Evolutionary conservation across 2,329 filamentous ascomycete species (phyloP), one percentile per base, ranked within the genome.

Genomic region (Macrophomina pseudophaseolina): DNA sequence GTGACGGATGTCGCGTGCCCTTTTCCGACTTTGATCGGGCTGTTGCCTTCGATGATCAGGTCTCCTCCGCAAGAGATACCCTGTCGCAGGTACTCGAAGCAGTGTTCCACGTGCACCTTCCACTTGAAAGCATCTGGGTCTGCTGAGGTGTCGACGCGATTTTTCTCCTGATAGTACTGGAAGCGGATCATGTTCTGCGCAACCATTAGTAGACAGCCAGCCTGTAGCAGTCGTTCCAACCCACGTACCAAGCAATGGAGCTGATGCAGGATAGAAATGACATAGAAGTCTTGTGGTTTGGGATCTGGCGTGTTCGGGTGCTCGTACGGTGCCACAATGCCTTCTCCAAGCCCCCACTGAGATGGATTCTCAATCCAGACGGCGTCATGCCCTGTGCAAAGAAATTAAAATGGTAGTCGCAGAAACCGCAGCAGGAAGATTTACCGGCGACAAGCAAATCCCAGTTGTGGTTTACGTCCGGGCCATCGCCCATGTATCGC

Each of bases 91-190:
- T 56, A 56, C 33, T 56, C 52, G 33, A 56, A 56, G 52, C 52
- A 56, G 52, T 56, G 52, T n/a, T 56, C 52, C 8, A 56, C 52
- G 52, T 56, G 52, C 16, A 56, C 52, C 52, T 28, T 56, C 52
- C 52, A 56, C 33, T 56, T 56, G 33, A 56, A 56, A 8, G 52
- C 52, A 33, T 56, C 52, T n/a, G 52, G 52, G 52, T 56, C 52
- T 2, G 52, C 52, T 23, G 23, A 23, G 23, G 52, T 56, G 52
- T 56, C 52, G 7, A 40, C 52, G 8, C 52, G 52, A n/a, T 56
- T 56, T n/a, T 40, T 56, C n/a, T 56, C 52, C 7, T 56, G 52
- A 33, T 23, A 56, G 32, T 56, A 56, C 52, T 56, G 52, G 52
- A 56, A 56, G 33, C 52, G 52, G 7, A 56, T 18, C 52, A 56